phyloP scores from a whole-genome alignment of 2,329 filamentous ascomycete genomes.

The Fusarium gaditjirri region DNA sequence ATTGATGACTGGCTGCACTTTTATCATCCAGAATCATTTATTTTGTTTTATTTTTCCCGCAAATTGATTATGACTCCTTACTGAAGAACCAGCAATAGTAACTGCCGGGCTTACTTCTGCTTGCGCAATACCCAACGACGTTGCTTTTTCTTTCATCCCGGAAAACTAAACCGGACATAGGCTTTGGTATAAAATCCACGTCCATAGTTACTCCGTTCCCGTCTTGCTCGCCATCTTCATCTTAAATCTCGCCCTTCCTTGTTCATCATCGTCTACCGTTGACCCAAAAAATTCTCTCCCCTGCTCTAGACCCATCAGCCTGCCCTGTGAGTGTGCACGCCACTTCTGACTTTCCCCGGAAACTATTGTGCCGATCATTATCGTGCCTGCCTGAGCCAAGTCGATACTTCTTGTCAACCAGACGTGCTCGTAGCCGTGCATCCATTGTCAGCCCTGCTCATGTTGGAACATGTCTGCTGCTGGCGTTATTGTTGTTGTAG shows the following conservation, averaged over 20 bases:
- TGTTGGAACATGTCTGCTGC: slow-evolving; percentile 24
- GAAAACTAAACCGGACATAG: slow-evolving; percentile 11
- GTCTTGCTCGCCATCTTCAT: slow-evolving; percentile 34
- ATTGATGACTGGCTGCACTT: neutral
- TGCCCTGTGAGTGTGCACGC: slow-evolving; percentile 38
- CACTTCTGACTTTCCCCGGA: slow-evolving; percentile 40
- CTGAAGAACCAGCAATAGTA: neutral
- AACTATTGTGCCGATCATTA: slow-evolving; percentile 44
- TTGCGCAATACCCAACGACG: neutral
- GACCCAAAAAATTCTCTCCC: slow-evolving; percentile 19
- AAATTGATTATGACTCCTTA: slow-evolving; percentile 11
- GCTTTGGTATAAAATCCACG: slow-evolving; percentile 19
- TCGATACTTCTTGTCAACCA: slow-evolving; percentile 39
- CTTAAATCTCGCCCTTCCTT: slow-evolving; percentile 30
- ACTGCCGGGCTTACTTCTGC: slow-evolving; percentile 17
- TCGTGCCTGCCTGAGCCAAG: slow-evolving; percentile 42
- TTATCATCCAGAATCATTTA: slow-evolving; percentile 8
- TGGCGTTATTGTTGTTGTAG: neutral
- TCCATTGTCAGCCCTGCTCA: slow-evolving; percentile 45
- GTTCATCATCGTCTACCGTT: slow-evolving; percentile 20
- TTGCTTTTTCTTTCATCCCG: slow-evolving; percentile 31
- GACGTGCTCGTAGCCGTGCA: slow-evolving; percentile 43
- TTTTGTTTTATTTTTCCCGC: slow-evolving; percentile 19
- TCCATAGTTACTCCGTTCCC: slow-evolving; percentile 23
- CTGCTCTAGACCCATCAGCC: slow-evolving; percentile 29